Base-by-base conservation (phyloP, 805 yeast species). In the Zygotorulaspora chibaensis region DNA sequence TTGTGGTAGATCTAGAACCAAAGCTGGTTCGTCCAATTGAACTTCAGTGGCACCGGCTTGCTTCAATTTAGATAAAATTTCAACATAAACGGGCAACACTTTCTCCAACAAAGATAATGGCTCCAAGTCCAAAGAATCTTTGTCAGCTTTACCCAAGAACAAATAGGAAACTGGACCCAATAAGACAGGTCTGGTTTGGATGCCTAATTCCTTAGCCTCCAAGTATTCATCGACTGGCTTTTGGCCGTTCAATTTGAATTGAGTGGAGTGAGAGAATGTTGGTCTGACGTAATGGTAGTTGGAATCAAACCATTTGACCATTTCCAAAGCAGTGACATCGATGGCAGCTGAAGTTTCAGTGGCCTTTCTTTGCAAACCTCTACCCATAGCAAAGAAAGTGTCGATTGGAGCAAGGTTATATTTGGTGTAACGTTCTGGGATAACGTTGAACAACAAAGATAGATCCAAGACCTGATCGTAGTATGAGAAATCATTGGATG, bases 231-330 rank as follows among this genome's bases (percentile, higher is more conserved):
- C 96, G 63, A 93, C 93, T 66, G 99, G 98, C 80, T 93, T 93
- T 65, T 83, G 76, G 67, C 96, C 95, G 73, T 84, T 88, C 72
- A 93, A 85, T 79, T 93, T 90, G 87, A 93, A 93, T 66, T 83
- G 83, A 56, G 97, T 91, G 60, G 88, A 79, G 79, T 89, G 83
- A 47, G 96, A 86, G 80, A 93, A 90, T 59, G 99, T 93, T 73
- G 99, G 99, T 80, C 99, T 87, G 66, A 93, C 98, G 73, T 93
- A 93, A 76, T 93, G 99, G 87, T 93, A 93, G 88, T 93, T 93
- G 57, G 97, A 87, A 75, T 93, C 99, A 64, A 93, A 93, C 99
- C 99, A 93, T 80, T 93, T 93, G 62, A 93, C 99, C 99, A 93
- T 93, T 81, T 93, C 96, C 70, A 88, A 80, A 63, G 99, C 99